Conservation (phyloP, 495 filamentous ascomycete species). For the Astrothelium macrocarpum region DNA sequence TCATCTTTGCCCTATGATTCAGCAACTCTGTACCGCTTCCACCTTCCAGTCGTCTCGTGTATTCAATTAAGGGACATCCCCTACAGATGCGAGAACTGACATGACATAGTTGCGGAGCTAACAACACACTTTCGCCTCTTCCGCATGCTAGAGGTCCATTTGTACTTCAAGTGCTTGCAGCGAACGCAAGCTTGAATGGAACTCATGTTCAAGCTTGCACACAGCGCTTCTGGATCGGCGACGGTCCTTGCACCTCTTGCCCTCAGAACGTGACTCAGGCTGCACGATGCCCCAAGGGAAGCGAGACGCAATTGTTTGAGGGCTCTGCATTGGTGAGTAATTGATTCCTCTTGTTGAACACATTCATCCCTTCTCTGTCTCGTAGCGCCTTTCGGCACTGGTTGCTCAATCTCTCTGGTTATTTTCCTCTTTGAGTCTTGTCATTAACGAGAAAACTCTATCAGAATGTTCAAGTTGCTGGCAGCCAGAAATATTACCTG, state of each 20-base stretch:
- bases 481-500: conserved; percentile 9
- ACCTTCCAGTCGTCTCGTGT: too few relatives aligned
- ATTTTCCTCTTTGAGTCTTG: too few relatives aligned
- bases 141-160: not conserved
- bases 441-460: not conserved
- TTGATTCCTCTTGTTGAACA: not conserved
- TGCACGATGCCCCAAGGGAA: not conserved
- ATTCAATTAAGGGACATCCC: not conserved
- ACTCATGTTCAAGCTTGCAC: conserved; percentile 5
- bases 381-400: not conserved
- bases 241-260: conserved; percentile 6
- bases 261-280: not conserved
- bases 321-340: not conserved
- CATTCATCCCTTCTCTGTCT: not conserved
- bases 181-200: conserved; percentile 4
- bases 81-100: not conserved
- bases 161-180: not conserved
- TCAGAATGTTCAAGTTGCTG: conserved; percentile 5
- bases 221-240: conserved; percentile 4
- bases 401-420: too few relatives aligned
- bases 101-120: not conserved
- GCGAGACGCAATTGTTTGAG: not conserved
- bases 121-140: not conserved
- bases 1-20: not conserved
- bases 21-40: too few relatives aligned